Conservation (phyloP, 441 rosid genomes). For the Erysimum cheiri region DNA sequence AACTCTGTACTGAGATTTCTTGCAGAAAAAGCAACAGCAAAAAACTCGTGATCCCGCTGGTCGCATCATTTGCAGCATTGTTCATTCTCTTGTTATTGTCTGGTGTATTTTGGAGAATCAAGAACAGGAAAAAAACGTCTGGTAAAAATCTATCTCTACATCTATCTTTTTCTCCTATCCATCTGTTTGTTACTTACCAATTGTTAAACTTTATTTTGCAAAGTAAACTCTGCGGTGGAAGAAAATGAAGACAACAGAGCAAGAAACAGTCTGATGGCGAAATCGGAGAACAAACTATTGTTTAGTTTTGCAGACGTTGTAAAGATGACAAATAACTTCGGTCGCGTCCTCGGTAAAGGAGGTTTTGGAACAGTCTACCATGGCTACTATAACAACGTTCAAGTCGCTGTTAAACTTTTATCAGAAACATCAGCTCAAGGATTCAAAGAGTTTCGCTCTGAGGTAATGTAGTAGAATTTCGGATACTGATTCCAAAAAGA, state of each 20-base stretch:
- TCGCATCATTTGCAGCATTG: conserved; percentile 38
- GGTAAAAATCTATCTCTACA: neutral
- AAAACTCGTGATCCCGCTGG: conserved; percentile 32
- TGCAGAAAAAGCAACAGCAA: conserved; percentile 40
- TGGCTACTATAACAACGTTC: conserved; percentile 41
- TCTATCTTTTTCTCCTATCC: neutral
- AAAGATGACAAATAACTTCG: conserved; percentile 50
- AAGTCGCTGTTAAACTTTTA: conserved; percentile 52
- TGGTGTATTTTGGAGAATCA: conserved; percentile 37
- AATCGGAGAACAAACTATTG: conserved; percentile 23
- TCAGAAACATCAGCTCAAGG: conserved; percentile 51
- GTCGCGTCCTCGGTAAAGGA: conserved; percentile 46
- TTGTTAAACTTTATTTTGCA: neutral
- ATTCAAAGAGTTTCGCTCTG: conserved; percentile 48
- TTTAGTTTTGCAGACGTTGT: conserved; percentile 43
- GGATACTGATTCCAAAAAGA: neutral
- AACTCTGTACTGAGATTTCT: conserved; percentile 24
- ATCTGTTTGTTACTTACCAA: conserved; percentile 1
- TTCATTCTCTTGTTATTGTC: conserved; percentile 24
- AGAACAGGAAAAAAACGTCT: conserved; percentile 22
- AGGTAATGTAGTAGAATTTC: conserved; percentile 29
- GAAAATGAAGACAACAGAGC: conserved; percentile 23
- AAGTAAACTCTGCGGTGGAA: conserved; percentile 28
- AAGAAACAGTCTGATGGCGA: neutral
- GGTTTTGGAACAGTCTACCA: conserved; percentile 55